phyloP scores from a whole-genome alignment of 208 protist genomes.

The Trypanosoma conorhini region DNA sequence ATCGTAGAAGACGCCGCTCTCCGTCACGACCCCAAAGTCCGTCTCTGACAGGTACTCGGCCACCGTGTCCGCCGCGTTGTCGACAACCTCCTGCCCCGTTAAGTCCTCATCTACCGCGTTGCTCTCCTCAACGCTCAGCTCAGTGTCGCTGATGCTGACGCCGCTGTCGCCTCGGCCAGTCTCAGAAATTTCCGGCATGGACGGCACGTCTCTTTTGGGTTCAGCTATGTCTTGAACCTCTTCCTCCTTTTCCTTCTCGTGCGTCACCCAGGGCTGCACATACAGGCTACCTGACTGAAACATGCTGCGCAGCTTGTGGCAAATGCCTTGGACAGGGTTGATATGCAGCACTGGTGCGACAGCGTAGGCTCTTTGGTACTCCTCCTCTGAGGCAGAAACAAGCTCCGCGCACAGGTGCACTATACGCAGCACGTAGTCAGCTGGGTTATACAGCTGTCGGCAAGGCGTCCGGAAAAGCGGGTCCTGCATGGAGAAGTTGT shows the following conservation, averaged over 20 bases:
- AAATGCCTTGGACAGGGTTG: constrained; percentile 57
- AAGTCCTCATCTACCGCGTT: constrained; percentile 31
- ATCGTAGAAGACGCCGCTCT: constrained; percentile 55
- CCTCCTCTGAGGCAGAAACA: constrained; percentile 22
- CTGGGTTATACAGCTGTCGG: constrained; percentile 64
- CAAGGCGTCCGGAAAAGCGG: constrained; percentile 23
- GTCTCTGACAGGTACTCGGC: constrained; percentile 56
- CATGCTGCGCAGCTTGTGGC: constrained; percentile 37
- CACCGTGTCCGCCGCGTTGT: constrained; percentile 31
- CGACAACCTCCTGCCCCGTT: constrained; percentile 71
- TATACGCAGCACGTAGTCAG: constrained; percentile 66
- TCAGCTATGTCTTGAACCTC: background rate
- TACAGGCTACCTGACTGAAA: constrained; percentile 17
- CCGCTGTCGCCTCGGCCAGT: background rate
- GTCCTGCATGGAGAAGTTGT: constrained; percentile 7
- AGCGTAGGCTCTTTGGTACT: constrained; percentile 23
- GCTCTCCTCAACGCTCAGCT: background rate
- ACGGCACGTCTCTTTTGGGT: background rate
- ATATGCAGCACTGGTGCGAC: constrained; percentile 70
- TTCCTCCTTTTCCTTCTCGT: constrained; percentile 5
- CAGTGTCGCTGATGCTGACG: background rate
- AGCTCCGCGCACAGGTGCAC: constrained; percentile 52
- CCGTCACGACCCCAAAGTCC: constrained; percentile 69
- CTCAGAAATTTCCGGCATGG: background rate
- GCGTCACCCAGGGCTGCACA: background rate